phyloP scores from a whole-genome alignment of 805 yeast species.

The Tetrapisispora nanseiensis region DNA sequence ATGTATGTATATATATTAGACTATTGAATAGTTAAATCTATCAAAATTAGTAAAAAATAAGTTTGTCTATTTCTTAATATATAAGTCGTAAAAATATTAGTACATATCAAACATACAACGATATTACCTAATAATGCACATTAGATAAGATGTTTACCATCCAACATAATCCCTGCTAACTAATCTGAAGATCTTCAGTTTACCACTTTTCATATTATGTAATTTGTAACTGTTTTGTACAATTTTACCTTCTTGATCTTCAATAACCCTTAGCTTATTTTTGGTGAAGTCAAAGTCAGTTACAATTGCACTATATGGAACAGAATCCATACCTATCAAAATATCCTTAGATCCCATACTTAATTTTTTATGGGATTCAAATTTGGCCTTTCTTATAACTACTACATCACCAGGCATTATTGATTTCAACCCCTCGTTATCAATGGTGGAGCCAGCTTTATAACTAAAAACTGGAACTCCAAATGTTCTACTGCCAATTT shows the following conservation, averaged over 20 bases:
- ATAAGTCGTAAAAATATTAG: not conserved
- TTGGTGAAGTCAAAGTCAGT: constrained; percentile 67
- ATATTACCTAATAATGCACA: no score
- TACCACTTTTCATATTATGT: constrained; percentile 68
- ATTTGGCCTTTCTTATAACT: constrained; percentile 64
- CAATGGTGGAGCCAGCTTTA: constrained; percentile 44
- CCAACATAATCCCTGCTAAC: constrained; percentile 64
- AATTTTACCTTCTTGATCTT: constrained; percentile 44
- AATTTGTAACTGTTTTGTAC: constrained; percentile 55
- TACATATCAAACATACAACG: not conserved
- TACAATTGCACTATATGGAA: constrained; percentile 49
- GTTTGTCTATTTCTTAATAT: no score
- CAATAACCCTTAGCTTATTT: constrained; percentile 60
- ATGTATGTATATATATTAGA: no score
- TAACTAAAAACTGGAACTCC: constrained; percentile 46
- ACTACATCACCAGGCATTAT: constrained; percentile 78
- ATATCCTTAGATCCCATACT: constrained; percentile 37
- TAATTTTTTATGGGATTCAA: constrained; percentile 52
- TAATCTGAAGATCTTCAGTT: constrained; percentile 67
- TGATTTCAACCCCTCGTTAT: constrained; percentile 44
- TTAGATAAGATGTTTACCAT: constrained; percentile 44
- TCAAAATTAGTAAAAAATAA: no score
- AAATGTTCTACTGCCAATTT: constrained; percentile 57
- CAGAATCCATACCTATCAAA: constrained; percentile 47
- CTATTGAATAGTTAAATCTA: no score